phyloP scores from a whole-genome alignment of 192 early-diverging fungal genomes.

The Coemansia sp. region DNA sequence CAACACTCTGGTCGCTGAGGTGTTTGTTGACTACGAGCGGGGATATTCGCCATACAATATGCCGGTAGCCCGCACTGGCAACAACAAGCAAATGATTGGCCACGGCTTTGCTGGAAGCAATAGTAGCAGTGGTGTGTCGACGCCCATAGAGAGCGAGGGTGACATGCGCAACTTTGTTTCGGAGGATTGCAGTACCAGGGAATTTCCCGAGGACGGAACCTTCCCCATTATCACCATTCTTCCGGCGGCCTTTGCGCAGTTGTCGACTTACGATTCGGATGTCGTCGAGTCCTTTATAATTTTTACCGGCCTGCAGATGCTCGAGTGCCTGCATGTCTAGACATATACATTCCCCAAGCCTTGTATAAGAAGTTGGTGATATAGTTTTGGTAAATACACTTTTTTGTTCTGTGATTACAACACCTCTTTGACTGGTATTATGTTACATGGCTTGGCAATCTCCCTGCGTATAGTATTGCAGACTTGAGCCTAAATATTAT shows the following conservation, averaged over 20 bases:
- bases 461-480: too few species aligned
- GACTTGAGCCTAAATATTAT: too few species aligned
- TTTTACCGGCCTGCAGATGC: slow-evolving; percentile 47
- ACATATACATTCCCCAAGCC: too few species aligned
- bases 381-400: too few species aligned
- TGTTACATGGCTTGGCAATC: too few species aligned
- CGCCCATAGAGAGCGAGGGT: slow-evolving; percentile 9
- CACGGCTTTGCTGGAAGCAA: slow-evolving; percentile 2
- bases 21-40: slow-evolving; percentile 48
- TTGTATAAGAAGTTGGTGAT: too few species aligned
- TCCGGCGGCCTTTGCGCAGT: slow-evolving; percentile 30
- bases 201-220: slow-evolving; percentile 30
- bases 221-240: slow-evolving; percentile 44
- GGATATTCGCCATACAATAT: slow-evolving; percentile 44
- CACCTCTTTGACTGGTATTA: too few species aligned
- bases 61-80: not conserved
- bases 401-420: too few species aligned
- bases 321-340: slow-evolving; percentile 46
- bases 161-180: not conserved
- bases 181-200: not conserved
- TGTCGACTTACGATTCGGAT: slow-evolving; percentile 20
- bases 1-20: slow-evolving; percentile 34
- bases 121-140: slow-evolving; percentile 16
- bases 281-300: slow-evolving; percentile 47
- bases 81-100: slow-evolving; percentile 1